Evolutionary conservation across 2,329 filamentous ascomycete genomes (phyloP).

Genomic region (Pestalotiopsis sp.): DNA sequence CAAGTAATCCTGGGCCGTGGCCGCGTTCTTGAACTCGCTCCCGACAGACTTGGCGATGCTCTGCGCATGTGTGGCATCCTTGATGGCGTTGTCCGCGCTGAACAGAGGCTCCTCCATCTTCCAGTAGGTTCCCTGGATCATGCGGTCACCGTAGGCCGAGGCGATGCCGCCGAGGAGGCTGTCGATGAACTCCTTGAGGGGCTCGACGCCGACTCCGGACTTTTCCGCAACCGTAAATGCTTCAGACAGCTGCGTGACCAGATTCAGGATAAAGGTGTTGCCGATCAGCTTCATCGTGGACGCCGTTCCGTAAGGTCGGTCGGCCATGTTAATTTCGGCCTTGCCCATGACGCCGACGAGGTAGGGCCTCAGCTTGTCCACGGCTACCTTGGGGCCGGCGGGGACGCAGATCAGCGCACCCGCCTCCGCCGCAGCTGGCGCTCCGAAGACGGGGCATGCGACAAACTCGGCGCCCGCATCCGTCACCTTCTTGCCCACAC

Average conservation of each 20-base stretch:
- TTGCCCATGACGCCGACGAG: conserved; percentile 68
- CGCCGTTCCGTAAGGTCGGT: conserved; percentile 50
- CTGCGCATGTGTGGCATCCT: conserved; percentile 78
- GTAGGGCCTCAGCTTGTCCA: conserved; percentile 67
- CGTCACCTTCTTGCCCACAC: conserved; percentile 60
- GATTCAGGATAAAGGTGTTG: conserved; percentile 84
- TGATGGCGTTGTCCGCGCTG: conserved; percentile 78
- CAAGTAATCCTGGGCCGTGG: conserved; percentile 72
- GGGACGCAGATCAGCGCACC: conserved; percentile 70
- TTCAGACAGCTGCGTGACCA: conserved; percentile 79
- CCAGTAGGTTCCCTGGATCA: conserved; percentile 78
- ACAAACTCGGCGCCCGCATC: conserved; percentile 73
- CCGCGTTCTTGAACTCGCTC: conserved; percentile 63
- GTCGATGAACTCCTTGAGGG: conserved; percentile 73
- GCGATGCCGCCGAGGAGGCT: conserved; percentile 77
- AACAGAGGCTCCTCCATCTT: conserved; percentile 80
- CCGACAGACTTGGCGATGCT: conserved; percentile 66
- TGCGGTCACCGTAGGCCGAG: conserved; percentile 72
- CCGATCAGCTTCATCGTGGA: conserved; percentile 80
- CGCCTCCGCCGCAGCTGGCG: conserved; percentile 63
- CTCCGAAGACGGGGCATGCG: conserved; percentile 69
- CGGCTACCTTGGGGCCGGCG: conserved; percentile 58
- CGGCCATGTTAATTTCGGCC: conserved; percentile 51
- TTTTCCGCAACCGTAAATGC: conserved; percentile 81
- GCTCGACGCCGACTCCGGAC: conserved; percentile 70